A percentile compares a stretch with the other conserved stretches of the same genome.
These are phyloP conservation scores for Zygotorulaspora florentina DNA, from an alignment of 805 yeast genomes.

Conservation along the genomic window DNA sequence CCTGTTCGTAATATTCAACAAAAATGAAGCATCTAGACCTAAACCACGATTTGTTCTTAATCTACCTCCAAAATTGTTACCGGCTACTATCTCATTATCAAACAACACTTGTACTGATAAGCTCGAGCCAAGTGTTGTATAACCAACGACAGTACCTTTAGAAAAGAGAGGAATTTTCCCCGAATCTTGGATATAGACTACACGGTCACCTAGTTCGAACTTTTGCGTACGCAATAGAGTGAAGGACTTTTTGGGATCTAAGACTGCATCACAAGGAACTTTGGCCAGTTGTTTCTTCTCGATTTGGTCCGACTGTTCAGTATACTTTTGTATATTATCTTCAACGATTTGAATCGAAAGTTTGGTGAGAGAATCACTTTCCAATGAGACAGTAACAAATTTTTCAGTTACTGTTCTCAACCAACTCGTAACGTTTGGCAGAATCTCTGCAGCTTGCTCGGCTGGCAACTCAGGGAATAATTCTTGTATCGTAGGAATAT, in stretches of 20 bases:
- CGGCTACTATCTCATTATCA: constrained; percentile 79
- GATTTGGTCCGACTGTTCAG: constrained; percentile 42
- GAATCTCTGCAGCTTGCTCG: constrained; percentile 26
- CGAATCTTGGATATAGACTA: constrained; percentile 73
- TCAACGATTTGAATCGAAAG: constrained; percentile 67
- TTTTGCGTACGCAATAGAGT: constrained; percentile 68
- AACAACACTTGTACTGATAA: constrained; percentile 71
- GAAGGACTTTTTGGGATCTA: constrained; percentile 69
- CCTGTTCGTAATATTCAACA: constrained; percentile 68
- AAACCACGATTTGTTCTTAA: constrained; percentile 76
- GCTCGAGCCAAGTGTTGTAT: constrained; percentile 51
- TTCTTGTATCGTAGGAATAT: constrained; percentile 32
- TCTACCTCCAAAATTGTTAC: constrained; percentile 76
- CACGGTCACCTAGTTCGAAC: constrained; percentile 85
- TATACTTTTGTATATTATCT: constrained; percentile 45
- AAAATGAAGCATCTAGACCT: constrained; percentile 72
- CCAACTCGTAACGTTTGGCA: constrained; percentile 37
- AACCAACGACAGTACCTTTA: constrained; percentile 87
- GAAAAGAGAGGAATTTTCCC: constrained; percentile 87
- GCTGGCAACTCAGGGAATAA: constrained; percentile 36
- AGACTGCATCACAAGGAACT: constrained; percentile 79
- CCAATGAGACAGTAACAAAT: constrained; percentile 64
- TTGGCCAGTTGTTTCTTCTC: constrained; percentile 61
- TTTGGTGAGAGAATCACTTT: constrained; percentile 71
- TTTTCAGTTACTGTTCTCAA: constrained; percentile 49